A percentile compares a stretch with the other conserved stretches of the same genome.
These are phyloP conservation scores for Irpex lacteus DNA, from an alignment of 1,284 basidiomycete species.

Conservation along the genomic window DNA sequence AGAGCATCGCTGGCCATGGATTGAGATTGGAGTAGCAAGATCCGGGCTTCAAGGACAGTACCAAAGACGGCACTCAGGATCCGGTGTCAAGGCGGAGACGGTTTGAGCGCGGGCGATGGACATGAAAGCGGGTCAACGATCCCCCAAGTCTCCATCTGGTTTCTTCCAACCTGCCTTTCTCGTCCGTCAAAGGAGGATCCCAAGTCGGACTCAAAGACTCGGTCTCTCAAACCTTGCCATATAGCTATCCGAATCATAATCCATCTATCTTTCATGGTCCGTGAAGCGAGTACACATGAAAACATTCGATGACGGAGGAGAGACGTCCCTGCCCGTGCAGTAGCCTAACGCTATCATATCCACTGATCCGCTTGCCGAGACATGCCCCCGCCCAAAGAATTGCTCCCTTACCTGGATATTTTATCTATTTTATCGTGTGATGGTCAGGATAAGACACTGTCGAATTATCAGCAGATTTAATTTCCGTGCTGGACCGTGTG, in stretches of 20 bases:
- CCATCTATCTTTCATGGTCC: neutral
- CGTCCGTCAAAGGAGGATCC: constrained; percentile 7
- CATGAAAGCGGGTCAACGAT: neutral
- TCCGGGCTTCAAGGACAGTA: constrained; percentile 9
- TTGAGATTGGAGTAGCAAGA: constrained; percentile 11
- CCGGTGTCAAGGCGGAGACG: constrained; percentile 10
- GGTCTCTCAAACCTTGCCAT: neutral
- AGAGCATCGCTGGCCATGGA: neutral
- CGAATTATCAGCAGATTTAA: constrained; percentile 3
- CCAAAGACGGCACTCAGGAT: constrained; percentile 14
- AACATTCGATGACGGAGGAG: neutral
- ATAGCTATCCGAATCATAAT: too few relatives aligned
- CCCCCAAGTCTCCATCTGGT: constrained; percentile 3
- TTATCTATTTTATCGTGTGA: neutral
- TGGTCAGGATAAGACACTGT: constrained; percentile 4
- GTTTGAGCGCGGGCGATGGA: neutral
- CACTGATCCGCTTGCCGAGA: constrained; percentile 2
- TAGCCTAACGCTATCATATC: constrained; percentile 1
- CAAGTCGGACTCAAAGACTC: neutral
- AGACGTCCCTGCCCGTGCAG: neutral
- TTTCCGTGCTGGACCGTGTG: constrained; percentile 21
- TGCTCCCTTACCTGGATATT: neutral
- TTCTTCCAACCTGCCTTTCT: constrained; percentile 18
- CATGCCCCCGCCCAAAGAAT: neutral
- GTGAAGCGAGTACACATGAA: neutral